Evolutionary conservation across 2,329 filamentous ascomycete genomes (phyloP).

Genomic region (Penicillium glabrum): DNA sequence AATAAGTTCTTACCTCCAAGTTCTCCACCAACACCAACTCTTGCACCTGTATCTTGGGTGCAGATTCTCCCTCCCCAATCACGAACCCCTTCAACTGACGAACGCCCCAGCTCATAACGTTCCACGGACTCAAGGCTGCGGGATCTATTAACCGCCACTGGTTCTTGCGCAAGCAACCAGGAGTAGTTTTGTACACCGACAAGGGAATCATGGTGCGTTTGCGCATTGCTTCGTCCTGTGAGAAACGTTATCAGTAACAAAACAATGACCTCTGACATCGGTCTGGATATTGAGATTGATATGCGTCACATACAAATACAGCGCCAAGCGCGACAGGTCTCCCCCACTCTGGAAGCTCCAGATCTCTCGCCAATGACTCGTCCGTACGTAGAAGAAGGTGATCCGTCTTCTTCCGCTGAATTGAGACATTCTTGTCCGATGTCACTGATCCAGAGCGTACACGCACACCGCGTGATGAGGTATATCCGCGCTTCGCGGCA

Average conservation of each 20-base stretch:
- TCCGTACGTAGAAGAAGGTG: slow-evolving; percentile 54
- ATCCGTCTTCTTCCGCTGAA: slow-evolving; percentile 37
- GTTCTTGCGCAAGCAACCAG: slow-evolving; percentile 69
- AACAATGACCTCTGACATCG: not conserved
- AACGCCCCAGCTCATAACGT: slow-evolving; percentile 72
- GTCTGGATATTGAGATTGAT: not conserved
- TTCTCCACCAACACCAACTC: slow-evolving; percentile 55
- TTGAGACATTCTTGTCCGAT: not conserved
- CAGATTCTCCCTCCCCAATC: slow-evolving; percentile 42
- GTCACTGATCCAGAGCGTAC: slow-evolving; percentile 11
- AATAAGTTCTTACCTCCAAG: slow-evolving; percentile 49
- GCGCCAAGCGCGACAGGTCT: slow-evolving; percentile 76
- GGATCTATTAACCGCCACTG: slow-evolving; percentile 58
- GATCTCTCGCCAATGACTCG: slow-evolving; percentile 65
- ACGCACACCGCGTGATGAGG: slow-evolving; percentile 42
- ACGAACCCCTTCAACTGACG: slow-evolving; percentile 63
- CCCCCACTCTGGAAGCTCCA: slow-evolving; percentile 77
- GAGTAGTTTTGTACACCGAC: slow-evolving; percentile 63
- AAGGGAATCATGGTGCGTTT: slow-evolving; percentile 70
- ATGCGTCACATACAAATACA: slow-evolving; percentile 57
- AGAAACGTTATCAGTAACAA: not conserved
- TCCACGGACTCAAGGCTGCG: slow-evolving; percentile 60
- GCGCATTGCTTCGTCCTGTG: slow-evolving; percentile 66
- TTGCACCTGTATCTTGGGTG: slow-evolving; percentile 38
- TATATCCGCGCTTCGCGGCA: slow-evolving; percentile 64